These are phyloP conservation scores for Suillus brevipes DNA, from an alignment of 768 basidiomycete genomes.

Conservation along the genomic window DNA sequence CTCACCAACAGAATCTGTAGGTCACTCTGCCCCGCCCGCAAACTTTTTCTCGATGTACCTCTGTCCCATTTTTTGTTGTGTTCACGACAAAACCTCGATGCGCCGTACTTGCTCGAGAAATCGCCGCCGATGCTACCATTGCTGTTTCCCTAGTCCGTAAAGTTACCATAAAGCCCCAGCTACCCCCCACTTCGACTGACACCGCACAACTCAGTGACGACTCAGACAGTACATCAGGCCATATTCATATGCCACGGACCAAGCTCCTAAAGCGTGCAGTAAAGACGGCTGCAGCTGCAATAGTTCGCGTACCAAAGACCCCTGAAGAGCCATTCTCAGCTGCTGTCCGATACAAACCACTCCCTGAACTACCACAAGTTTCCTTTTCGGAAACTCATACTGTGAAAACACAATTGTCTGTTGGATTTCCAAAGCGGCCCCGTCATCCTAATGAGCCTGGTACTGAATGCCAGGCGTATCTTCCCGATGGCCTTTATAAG, in stretches of 20 bases:
- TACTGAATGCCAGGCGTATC: constrained; percentile 44
- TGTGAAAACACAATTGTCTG: constrained; percentile 44
- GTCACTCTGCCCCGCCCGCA: constrained; percentile 63
- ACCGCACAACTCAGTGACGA: constrained; percentile 51
- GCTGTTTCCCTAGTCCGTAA: constrained; percentile 66
- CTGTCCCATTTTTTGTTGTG: constrained; percentile 73
- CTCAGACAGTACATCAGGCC: constrained; percentile 27
- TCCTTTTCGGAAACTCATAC: constrained; percentile 25
- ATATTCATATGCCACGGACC: constrained; percentile 11
- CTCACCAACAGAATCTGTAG: constrained; percentile 32
- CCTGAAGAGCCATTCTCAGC: constrained; percentile 11
- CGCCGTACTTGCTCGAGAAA: constrained; percentile 55
- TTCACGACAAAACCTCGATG: constrained; percentile 67
- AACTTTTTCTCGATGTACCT: constrained; percentile 58
- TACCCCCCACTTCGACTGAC: constrained; percentile 41
- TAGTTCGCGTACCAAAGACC: constrained; percentile 12
- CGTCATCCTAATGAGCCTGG: constrained; percentile 42
- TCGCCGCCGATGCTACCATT: constrained; percentile 69
- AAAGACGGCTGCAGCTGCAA: constrained; percentile 24
- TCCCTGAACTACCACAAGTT: constrained; percentile 26
- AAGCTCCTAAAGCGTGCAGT: constrained; percentile 34
- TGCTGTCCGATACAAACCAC: constrained; percentile 21
- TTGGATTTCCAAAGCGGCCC: constrained; percentile 74
- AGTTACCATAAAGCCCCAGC: constrained; percentile 49
- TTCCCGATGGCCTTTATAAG: constrained; percentile 72